Conservation (phyloP, 352 stramenopile species). For the Phytophthora sansomeana region DNA sequence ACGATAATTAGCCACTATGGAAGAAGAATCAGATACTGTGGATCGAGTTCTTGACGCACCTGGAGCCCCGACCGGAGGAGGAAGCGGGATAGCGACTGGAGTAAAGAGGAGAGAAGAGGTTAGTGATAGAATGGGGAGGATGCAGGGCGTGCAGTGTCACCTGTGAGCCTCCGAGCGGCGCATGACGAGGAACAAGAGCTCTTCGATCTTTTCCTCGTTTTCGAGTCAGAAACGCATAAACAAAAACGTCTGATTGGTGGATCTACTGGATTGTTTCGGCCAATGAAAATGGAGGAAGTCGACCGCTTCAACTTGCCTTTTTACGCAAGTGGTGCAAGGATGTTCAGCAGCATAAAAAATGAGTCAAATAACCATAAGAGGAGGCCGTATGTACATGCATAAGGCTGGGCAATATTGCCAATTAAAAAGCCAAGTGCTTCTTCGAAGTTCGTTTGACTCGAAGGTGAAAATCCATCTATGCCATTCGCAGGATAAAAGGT, state of each 20-base stretch:
- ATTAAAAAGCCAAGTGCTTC: too few relatives aligned
- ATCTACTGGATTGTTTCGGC: background rate
- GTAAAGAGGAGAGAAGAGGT: background rate
- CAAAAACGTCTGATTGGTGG: background rate
- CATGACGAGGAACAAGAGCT: conserved; percentile 26
- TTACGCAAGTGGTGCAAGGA: background rate
- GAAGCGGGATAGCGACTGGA: conserved; percentile 9
- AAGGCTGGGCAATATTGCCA: too few relatives aligned
- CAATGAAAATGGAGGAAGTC: conserved; percentile 3
- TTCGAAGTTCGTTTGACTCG: conserved; percentile 12
- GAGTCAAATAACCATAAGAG: too few relatives aligned
- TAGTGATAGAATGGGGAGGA: background rate
- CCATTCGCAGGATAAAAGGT: conserved; percentile 12
- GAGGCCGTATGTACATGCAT: too few relatives aligned
- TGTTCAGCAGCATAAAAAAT: too few relatives aligned
- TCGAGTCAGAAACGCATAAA: conserved; percentile 28
- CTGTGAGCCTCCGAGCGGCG: conserved; percentile 28
- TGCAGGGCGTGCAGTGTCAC: conserved; percentile 1
- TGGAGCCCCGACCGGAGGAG: conserved; percentile 18
- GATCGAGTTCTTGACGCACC: conserved; percentile 13
- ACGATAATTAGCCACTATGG: conserved; percentile 5
- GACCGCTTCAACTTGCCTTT: conserved; percentile 2
- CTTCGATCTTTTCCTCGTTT: conserved; percentile 34
- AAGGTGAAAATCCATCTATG: conserved; percentile 23
- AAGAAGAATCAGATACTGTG: conserved; percentile 2